Evolutionary conservation across 2,329 filamentous ascomycete species (phyloP).

Genomic region (Sporothrix phasma): DNA sequence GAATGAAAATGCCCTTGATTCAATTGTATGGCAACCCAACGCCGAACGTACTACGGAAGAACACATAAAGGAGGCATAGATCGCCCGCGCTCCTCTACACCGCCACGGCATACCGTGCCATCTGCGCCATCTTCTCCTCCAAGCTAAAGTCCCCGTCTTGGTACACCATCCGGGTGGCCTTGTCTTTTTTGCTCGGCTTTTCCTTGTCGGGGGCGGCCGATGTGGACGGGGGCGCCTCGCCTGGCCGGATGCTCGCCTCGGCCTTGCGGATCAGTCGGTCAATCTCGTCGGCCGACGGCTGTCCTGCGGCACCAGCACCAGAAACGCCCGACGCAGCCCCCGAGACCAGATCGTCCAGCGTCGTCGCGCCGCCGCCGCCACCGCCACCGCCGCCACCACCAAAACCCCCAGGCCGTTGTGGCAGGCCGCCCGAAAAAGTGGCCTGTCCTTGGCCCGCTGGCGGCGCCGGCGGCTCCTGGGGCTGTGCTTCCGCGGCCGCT

Average conservation of each 20-base stretch:
- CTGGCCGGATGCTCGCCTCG: slow-evolving; percentile 48
- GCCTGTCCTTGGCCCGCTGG: slow-evolving; percentile 22
- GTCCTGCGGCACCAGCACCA: slow-evolving; percentile 21
- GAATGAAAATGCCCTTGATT: neutral
- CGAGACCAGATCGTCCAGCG: slow-evolving; percentile 39
- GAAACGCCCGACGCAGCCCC: slow-evolving; percentile 23
- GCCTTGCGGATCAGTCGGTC: slow-evolving; percentile 56
- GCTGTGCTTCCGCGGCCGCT: slow-evolving; percentile 38
- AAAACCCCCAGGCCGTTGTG: slow-evolving; percentile 28
- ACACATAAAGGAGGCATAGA: too few relatives aligned
- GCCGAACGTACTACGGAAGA: neutral
- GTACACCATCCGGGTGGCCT: slow-evolving; percentile 61
- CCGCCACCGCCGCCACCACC: slow-evolving; percentile 23
- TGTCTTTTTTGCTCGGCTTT: slow-evolving; percentile 39
- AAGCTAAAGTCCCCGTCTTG: slow-evolving; percentile 69
- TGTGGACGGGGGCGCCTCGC: slow-evolving; percentile 29
- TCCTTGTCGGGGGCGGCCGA: slow-evolving; percentile 32
- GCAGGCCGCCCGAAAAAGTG: slow-evolving; percentile 16
- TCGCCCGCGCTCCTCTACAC: neutral
- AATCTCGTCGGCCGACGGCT: slow-evolving; percentile 46
- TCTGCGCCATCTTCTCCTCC: slow-evolving; percentile 77
- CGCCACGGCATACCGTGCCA: slow-evolving; percentile 57
- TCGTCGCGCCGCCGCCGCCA: slow-evolving; percentile 25
- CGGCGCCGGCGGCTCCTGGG: slow-evolving; percentile 14
- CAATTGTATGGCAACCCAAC: neutral